Conservation (phyloP, 2,329 filamentous ascomycete genomes). For the Talaromyces sp. region DNA sequence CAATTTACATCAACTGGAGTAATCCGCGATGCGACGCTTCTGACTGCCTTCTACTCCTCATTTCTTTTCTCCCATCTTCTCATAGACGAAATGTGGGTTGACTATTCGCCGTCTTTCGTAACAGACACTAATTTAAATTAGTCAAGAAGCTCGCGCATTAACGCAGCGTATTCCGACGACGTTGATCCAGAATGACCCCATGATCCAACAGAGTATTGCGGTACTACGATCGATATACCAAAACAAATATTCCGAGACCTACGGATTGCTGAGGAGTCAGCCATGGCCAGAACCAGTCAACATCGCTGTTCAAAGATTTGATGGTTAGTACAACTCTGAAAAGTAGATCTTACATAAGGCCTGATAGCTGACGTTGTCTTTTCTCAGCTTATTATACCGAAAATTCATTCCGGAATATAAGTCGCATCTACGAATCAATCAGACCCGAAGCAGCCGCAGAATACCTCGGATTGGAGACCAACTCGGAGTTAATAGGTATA, state of each 20-base stretch:
- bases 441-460: constrained; percentile 31
- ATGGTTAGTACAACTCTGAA: constrained; percentile 25
- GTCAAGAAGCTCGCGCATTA: constrained; percentile 38
- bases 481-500: constrained; percentile 27
- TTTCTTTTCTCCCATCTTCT: constrained; percentile 39
- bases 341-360: not conserved
- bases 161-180: constrained; percentile 32
- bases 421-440: constrained; percentile 37
- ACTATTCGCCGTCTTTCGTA: not conserved
- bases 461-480: constrained; percentile 31
- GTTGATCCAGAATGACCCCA: constrained; percentile 26
- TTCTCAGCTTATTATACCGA: constrained; percentile 34
- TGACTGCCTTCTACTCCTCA: constrained; percentile 36
- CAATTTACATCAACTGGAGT: constrained; percentile 21
- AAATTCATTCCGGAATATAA: constrained; percentile 35
- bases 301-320: constrained; percentile 30
- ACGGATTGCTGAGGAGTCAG: constrained; percentile 28
- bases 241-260: constrained; percentile 32
- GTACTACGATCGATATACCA: constrained; percentile 38
- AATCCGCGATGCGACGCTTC: constrained; percentile 23
- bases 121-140: constrained; percentile 8
- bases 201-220: constrained; percentile 32
- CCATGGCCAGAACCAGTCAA: constrained; percentile 32
- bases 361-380: not conserved
- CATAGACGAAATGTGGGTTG: constrained; percentile 34